Evolutionary conservation across 1,284 basidiomycete species (phyloP).

Genomic region (Afroboletus lepidellus): DNA sequence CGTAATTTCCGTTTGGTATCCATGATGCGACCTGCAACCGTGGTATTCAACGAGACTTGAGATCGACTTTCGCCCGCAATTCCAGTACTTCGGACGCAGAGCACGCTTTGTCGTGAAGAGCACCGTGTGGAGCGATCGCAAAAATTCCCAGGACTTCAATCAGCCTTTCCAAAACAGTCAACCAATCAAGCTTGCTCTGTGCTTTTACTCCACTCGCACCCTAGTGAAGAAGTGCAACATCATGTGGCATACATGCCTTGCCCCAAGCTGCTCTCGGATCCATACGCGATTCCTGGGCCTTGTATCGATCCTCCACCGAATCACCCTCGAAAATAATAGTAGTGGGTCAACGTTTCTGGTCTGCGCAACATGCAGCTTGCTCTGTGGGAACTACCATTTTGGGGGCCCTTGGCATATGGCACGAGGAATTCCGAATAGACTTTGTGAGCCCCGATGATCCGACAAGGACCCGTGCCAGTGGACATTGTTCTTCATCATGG

Average conservation of each 20-base stretch:
- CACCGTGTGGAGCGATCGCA: neutral
- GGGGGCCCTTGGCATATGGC: neutral
- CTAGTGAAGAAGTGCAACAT: too few relatives aligned
- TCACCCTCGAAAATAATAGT: neutral
- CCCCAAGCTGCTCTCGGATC: neutral
- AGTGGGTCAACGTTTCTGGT: neutral
- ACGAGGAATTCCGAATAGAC: neutral
- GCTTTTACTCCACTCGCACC: neutral
- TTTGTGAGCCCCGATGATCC: neutral
- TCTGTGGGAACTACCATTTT: neutral
- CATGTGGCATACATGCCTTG: neutral
- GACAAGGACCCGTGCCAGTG: neutral
- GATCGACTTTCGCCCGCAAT: too few relatives aligned
- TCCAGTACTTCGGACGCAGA: neutral
- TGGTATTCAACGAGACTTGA: too few relatives aligned
- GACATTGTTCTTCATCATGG: neutral
- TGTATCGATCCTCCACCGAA: neutral
- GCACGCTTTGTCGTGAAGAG: neutral
- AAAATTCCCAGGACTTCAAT: neutral
- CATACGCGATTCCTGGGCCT: neutral
- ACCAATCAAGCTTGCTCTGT: neutral
- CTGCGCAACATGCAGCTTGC: neutral
- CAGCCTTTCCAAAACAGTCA: neutral
- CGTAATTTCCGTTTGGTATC: too few relatives aligned
- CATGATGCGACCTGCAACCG: too few relatives aligned